Evolutionary conservation across 768 basidiomycete species (phyloP), one percentile per base, ranked within the genome.

Genomic region (Multifurca ochricompacta): DNA sequence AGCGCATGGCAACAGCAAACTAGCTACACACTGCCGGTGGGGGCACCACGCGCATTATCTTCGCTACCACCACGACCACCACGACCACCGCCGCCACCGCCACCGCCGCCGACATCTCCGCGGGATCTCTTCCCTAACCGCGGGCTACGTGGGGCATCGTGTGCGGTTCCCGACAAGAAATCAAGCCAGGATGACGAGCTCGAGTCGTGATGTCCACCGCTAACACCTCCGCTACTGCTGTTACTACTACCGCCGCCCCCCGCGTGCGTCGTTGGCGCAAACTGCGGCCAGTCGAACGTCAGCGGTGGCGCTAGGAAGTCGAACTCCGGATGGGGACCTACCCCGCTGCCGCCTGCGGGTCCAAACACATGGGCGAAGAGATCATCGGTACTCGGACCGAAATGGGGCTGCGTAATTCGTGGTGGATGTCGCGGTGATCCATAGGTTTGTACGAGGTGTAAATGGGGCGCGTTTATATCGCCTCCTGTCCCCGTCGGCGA

Each of bases 241-340:
- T 1, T n/a, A n/a, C 36, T 35, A 3, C 46, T 21, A 19, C 54
- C 19, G 42, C 54, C 35, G 16, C 42, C 34, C 3, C 36, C 41
- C 42, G 46, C 39, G 27, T 59, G 57, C 51, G 54, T 48, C 51
- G 56, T 11, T 42, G 59, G 46, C 40, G 42, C 46, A 30, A 53
- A 54, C 59, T 60, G 59, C 60, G 60, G 60, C 60, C 60, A 61
- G 31, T 61, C 60, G 60, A 61, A 61, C 53, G 58, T 61, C 53
- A 61, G 60, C 59, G 59, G 58, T 13, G 52, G 45, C 19, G 46
- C 50, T 21, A 50, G 44, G 53, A 59, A 60, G 52, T 48, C 56
- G 47, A 42, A 58, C 47, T 54, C 53, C 47, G 35, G 48, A 49
- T 60, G 57, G 51, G 28, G 31, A 54, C 60, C 60, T 58, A 58